These are phyloP conservation scores for Lactifluus pinguis DNA, from an alignment of 768 basidiomycete species.

Conservation along the genomic window DNA sequence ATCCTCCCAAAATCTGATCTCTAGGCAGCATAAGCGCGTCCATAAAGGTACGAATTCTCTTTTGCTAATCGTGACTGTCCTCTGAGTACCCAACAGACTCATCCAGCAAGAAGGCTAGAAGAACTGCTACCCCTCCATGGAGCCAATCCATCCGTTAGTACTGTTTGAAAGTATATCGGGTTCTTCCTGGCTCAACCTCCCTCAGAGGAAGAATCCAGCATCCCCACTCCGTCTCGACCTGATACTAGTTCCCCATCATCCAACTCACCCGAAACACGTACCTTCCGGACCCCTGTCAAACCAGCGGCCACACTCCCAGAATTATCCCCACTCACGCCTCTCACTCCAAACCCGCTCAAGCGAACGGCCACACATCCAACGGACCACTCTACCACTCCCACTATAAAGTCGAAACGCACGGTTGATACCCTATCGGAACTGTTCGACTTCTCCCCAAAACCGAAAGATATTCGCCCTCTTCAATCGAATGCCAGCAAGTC, in stretches of 20 bases:
- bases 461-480: background rate
- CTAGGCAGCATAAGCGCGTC: background rate
- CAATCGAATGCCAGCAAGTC: slow-evolving; percentile 20
- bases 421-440: slow-evolving; percentile 39
- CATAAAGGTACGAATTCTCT: background rate
- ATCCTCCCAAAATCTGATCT: background rate
- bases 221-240: background rate
- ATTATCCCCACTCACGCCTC: slow-evolving; percentile 16
- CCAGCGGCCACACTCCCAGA: background rate
- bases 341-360: background rate
- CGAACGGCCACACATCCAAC: slow-evolving; percentile 1
- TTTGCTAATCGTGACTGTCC: background rate
- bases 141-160: slow-evolving; percentile 4
- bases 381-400: slow-evolving; percentile 8
- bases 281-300: slow-evolving; percentile 18
- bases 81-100: background rate
- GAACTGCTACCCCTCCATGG: background rate
- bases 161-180: background rate
- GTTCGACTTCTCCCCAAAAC: slow-evolving; percentile 31
- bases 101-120: background rate
- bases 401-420: slow-evolving; percentile 10
- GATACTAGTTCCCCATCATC: background rate
- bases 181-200: background rate
- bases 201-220: background rate
- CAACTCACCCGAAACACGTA: slow-evolving; percentile 4